phyloP scores from a whole-genome alignment of 2,329 filamentous ascomycete genomes.

The Pyricularia sp. region DNA sequence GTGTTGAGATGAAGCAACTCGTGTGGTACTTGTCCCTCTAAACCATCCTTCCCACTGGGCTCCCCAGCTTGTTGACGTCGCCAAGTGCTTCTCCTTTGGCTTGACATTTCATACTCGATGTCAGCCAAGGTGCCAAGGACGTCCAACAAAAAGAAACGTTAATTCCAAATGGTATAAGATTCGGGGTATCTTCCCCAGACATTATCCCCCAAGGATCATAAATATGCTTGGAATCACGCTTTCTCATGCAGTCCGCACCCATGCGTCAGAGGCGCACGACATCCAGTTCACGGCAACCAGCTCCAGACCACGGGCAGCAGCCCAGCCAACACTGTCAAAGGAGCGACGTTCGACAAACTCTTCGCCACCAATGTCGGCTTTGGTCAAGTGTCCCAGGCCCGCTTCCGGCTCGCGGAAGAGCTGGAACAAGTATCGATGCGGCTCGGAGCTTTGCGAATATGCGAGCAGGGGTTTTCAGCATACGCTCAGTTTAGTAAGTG shows the following conservation, averaged over 20 bases:
- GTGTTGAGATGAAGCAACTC: background rate
- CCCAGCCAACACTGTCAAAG: constrained; percentile 29
- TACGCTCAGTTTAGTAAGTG: background rate
- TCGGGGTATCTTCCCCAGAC: background rate
- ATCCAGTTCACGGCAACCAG: constrained; percentile 36
- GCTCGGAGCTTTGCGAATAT: constrained; percentile 24
- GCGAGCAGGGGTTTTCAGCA: background rate
- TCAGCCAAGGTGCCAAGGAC: background rate
- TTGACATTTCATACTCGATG: background rate
- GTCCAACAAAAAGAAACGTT: background rate
- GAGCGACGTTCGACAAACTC: constrained; percentile 34
- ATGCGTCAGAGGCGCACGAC: constrained; percentile 33
- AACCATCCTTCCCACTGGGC: background rate
- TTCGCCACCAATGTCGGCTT: constrained; percentile 35
- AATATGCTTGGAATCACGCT: background rate
- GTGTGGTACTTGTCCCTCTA: background rate
- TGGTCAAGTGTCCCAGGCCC: constrained; percentile 16
- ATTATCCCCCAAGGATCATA: background rate
- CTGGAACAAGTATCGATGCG: constrained; percentile 37
- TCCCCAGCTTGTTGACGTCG: background rate
- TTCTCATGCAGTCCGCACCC: constrained; percentile 18
- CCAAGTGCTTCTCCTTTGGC: background rate
- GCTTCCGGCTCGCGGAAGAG: constrained; percentile 29
- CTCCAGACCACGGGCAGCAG: constrained; percentile 24
- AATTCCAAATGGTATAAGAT: background rate